phyloP scores from a whole-genome alignment of 2,329 filamentous ascomycete species.

The Neonectria sp. region DNA sequence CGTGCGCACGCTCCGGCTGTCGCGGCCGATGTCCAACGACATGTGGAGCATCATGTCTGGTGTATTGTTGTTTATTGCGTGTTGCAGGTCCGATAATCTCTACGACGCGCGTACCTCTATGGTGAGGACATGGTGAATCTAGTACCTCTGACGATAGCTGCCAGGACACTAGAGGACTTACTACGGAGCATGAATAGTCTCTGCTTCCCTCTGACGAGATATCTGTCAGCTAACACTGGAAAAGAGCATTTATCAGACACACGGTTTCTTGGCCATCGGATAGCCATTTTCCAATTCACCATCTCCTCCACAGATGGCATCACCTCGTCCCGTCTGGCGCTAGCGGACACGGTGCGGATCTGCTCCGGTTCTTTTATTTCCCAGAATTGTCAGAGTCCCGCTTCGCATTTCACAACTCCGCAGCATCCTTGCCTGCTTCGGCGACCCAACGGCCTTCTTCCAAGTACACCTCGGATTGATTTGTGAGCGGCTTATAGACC shows the following conservation, averaged over 20 bases:
- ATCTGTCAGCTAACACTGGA: background rate
- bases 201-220: background rate
- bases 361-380: background rate
- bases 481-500: slow-evolving; percentile 18
- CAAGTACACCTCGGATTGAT: background rate
- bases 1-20: background rate
- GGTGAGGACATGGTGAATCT: background rate
- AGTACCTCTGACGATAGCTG: background rate
- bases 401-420: background rate
- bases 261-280: background rate
- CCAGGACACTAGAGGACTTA: background rate
- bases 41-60: background rate
- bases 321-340: slow-evolving; percentile 18
- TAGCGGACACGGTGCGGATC: slow-evolving; percentile 15
- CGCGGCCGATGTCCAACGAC: slow-evolving; percentile 1
- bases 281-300: slow-evolving; percentile 9
- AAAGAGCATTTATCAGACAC: too few species aligned
- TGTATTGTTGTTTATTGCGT: background rate
- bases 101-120: background rate
- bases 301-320: slow-evolving; percentile 23
- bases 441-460: slow-evolving; percentile 6
- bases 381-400: slow-evolving; percentile 1
- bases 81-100: background rate
- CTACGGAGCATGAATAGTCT: background rate
- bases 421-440: slow-evolving; percentile 23